Base-by-base conservation (phyloP, 2,329 filamentous ascomycete species). In the Cercospora nicotianae region DNA sequence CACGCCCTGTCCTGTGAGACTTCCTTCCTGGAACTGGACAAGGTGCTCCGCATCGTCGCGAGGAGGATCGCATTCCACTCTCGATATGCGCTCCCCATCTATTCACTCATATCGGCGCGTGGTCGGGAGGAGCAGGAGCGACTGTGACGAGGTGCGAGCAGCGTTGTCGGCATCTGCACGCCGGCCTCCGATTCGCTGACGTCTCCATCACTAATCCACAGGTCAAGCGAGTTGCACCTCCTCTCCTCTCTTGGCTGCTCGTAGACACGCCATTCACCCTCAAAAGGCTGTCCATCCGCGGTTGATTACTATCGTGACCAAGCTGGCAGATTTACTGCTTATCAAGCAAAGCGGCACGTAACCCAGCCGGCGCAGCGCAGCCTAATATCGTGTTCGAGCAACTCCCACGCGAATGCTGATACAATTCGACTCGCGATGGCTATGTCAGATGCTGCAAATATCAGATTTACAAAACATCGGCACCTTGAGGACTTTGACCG, bases 111-210 rank as follows among this genome's bases (percentile, higher is more conserved):
- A 48, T 59, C 55, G 51, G 30, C 18, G 4, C 23, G 31, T 59
- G 13, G 55, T 58, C 53, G 60, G 62, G 55, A 45, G 26, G 51
- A 48, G 48, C 8, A 64, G 62, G 62, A 58, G 28, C 36, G 16
- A 30, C 42, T 26, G 10, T 45, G 51, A 48, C 45, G 42, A 23
- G 62, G 18, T 57, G 48, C 31, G 23, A 30, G 9, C 18, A 59
- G 33, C 33, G 39, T 20, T 30, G 31, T 62, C 60, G 60, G 39
- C 23, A 62, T 39, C 16, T 45, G 39, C 39, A 28, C 39, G 42
- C 36, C 31, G 23, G 39, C 60, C 18, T 45, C 60, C 60, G 60
- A 61, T 61, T 48, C 33, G 59, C 59, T 48, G 59, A 12, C 33
- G 20, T 53, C 45, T 51, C 20, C 20, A 53, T 53, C 48, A 53